These are phyloP conservation scores for Phaseolus coccineus DNA, from an alignment of 331 rosid species.

Conservation along the genomic window DNA sequence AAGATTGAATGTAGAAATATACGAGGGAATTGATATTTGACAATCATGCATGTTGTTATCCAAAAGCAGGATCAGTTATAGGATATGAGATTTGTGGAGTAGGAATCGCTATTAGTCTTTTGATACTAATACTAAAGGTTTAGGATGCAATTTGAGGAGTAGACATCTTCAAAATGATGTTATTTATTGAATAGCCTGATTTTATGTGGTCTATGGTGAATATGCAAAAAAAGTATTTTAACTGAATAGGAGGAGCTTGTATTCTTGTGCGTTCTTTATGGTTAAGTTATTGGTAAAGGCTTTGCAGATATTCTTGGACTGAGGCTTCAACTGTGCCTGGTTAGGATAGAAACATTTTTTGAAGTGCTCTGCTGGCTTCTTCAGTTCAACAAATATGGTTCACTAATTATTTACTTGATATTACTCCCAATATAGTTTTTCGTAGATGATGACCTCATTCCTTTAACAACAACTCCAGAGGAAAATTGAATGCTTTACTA, in stretches of 20 bases:
- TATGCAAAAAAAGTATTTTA: background rate
- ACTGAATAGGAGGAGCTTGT: constrained; percentile 6
- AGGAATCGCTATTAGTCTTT: constrained; percentile 20
- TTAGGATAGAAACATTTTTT: constrained; percentile 2
- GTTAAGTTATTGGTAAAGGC: background rate
- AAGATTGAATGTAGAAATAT: constrained; percentile 1
- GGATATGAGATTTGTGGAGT: constrained; percentile 9
- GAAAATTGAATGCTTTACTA: constrained; percentile 27
- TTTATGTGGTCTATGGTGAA: constrained; percentile 8
- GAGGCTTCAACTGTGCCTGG: constrained; percentile 2
- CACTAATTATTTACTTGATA: background rate
- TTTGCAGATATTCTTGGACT: constrained; percentile 13
- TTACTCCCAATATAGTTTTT: background rate
- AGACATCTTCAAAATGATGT: constrained; percentile 13
- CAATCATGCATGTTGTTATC: background rate
- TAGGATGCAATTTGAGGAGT: constrained; percentile 9
- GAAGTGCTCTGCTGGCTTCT: constrained; percentile 30
- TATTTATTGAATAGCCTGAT: background rate
- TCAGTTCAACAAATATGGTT: constrained; percentile 6
- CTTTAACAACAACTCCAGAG: constrained; percentile 21
- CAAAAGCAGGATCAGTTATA: background rate
- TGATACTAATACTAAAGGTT: background rate
- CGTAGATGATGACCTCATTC: constrained; percentile 28
- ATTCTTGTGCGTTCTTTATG: background rate
- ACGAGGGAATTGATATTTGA: constrained; percentile 8